These are phyloP conservation scores for Fagopyrum homotropicum DNA, from an alignment of 148 eudicot species.

Conservation along the genomic window DNA sequence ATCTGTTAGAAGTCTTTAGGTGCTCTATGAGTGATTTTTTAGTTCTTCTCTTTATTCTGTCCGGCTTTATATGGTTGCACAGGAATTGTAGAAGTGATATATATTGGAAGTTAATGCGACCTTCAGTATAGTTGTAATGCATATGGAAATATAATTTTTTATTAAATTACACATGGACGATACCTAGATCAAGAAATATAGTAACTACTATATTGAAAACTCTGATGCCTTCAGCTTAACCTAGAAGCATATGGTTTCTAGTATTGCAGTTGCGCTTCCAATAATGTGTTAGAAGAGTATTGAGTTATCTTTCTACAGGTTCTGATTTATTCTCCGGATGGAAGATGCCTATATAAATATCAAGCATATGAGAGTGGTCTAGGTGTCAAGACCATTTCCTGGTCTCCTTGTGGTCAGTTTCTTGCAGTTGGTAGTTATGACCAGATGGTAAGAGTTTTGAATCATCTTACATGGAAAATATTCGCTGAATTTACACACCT, in stretches of 20 bases:
- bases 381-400: constrained; percentile 88
- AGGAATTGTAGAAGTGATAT: neutral
- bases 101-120: neutral
- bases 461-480: constrained; percentile 93
- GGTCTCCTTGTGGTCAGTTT: constrained; percentile 98
- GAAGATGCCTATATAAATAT: constrained; percentile 82
- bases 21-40: neutral
- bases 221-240: neutral
- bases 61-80: neutral
- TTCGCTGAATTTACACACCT: constrained; percentile 89
- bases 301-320: constrained; percentile 39
- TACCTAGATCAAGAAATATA: neutral
- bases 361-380: constrained; percentile 98
- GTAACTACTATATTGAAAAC: neutral
- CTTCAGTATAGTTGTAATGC: neutral
- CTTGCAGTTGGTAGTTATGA: constrained; percentile 95
- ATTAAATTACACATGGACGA: neutral
- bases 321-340: constrained; percentile 88
- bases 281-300: neutral
- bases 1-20: neutral
- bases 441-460: constrained; percentile 81
- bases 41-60: neutral
- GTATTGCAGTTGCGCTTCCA: neutral
- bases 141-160: neutral
- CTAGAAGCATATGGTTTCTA: neutral